Evolutionary conservation across 768 basidiomycete genomes (phyloP), one percentile per base, ranked within the genome.

Genomic region (Suillus americanus): DNA sequence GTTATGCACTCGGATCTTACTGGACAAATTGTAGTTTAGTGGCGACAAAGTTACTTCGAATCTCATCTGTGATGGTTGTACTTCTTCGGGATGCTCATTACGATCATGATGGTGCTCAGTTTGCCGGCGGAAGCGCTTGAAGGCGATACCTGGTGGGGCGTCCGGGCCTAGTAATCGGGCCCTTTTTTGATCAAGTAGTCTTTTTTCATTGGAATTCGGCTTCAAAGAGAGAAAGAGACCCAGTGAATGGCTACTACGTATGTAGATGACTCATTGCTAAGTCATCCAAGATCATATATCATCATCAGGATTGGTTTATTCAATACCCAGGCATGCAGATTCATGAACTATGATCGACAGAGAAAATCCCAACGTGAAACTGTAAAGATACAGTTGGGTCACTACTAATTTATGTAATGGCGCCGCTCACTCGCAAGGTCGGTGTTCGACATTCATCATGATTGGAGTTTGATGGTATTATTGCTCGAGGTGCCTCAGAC

Each of bases 1-100:
- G 53, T n/a, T 54, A 54, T 54, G 53, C 12, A 54, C 20, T 54
- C 53, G 53, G 53, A 54, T 54, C 12, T 54, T 54, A 54, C 20
- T 54, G 33, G 53, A 54, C 53, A 35, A 54, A 13, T 53, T 35
- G 53, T 54, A 54, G 12, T 54, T 54, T 54, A 54, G 53, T 35
- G 53, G 53, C 53, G 20, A 54, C 30, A 54, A n/a, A 54, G 53
- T 54, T 35, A 12, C 53, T 54, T 35, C 20, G 33, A 54, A 54
- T 54, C 20, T 54, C 53, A 54, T 54, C 53, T 54, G 53, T 35
- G 53, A 54, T 54, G 53, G 6, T 54, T 35, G 30, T 33, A 54
- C 53, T 54, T 54, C 30, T 54, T 54, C 18, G 30, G 53, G 18
- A 12, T 20, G 30, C 33, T 33, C 30, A 33, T 54, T 30, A 20